Base-by-base conservation (phyloP, 352 stramenopile genomes). In the Phytophthora colocasiae region DNA sequence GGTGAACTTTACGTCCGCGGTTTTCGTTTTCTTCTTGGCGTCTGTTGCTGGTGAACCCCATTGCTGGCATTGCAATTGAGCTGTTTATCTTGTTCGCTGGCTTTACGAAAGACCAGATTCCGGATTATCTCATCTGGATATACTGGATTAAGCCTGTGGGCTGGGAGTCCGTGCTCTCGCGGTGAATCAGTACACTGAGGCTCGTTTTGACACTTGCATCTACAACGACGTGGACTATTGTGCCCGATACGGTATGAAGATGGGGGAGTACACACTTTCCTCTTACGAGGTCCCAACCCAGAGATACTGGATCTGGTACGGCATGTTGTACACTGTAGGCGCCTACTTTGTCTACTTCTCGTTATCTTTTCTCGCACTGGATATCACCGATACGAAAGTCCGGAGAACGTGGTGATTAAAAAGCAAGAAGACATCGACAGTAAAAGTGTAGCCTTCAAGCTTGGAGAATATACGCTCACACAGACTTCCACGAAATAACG, bases 151-250 rank as follows among this genome's bases (percentile, higher is more conserved):
- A 68, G 12, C 64, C 64, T 10, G 17, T 72, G 1, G 31, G 36
- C 2, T 72, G 64, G 64, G 64, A 10, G 36, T 72, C n/a, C 57
- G 57, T n/a, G 57, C 57, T 0, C 39, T 72, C 1, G 57, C 64
- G 8, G 50, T 72, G 2, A 72, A 63, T 32, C 63, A 83, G 39
- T 83, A 74, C 54, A 63, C 40, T 0, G 48, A 70, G 12, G 24
- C 39, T 1, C 45, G 41, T 5, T 75, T 81, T 10, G 62, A 79
- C 14, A 56, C 49, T 1, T 77, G 66, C 2, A 43, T 66, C 17
- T 79, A 77, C 31, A 44, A 65, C 8, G 55, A 34, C 7, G 22
- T 79, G 4, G 50, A 78, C 49, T 81, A 78, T 41, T 75, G 68
- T 24, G n/a, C 40, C 40, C 19, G 10, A 22, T 79, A 69, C 22